Percentiles rank a stretch among this genome's conserved stretches.
phyloP scores from a whole-genome alignment of 768 basidiomycete genomes.

The Pisolithus sp. region DNA sequence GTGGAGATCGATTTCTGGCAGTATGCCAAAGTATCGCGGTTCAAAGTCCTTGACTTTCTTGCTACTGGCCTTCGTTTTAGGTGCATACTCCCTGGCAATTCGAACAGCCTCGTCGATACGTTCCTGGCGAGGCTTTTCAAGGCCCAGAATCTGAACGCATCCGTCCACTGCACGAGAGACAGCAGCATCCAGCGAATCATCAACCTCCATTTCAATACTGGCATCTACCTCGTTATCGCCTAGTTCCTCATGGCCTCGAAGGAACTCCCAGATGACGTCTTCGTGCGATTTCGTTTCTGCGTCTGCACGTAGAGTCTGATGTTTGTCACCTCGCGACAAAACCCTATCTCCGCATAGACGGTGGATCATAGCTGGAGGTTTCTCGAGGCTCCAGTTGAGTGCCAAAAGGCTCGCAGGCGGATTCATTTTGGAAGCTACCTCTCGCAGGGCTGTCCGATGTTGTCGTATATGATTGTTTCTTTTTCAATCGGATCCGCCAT shows the following conservation, averaged over 20 bases:
- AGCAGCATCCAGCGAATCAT: slow-evolving; percentile 47
- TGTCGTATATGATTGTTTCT: slow-evolving; percentile 86
- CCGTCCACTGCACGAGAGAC: slow-evolving; percentile 56
- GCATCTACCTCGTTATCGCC: slow-evolving; percentile 57
- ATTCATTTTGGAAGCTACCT: slow-evolving; percentile 36
- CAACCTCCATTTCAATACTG: slow-evolving; percentile 59
- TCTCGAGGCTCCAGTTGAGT: slow-evolving; percentile 65
- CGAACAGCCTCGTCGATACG: slow-evolving; percentile 42
- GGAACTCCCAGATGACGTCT: slow-evolving; percentile 75
- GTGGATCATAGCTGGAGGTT: slow-evolving; percentile 55
- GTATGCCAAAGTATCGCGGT: slow-evolving; percentile 73
- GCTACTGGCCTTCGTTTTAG: slow-evolving; percentile 27
- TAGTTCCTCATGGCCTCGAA: slow-evolving; percentile 58
- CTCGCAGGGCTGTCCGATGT: slow-evolving; percentile 70
- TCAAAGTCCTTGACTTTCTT: slow-evolving; percentile 18
- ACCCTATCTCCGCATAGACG: slow-evolving; percentile 77
- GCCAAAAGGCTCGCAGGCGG: slow-evolving; percentile 72
- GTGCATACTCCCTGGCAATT: slow-evolving; percentile 37
- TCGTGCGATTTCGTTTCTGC: slow-evolving; percentile 54
- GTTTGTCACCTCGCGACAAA: slow-evolving; percentile 67
- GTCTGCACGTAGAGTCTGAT: slow-evolving; percentile 74
- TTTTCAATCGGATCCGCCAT: slow-evolving; percentile 7
- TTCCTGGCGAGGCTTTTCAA: slow-evolving; percentile 48
- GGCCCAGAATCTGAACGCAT: slow-evolving; percentile 46
- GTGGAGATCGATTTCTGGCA: slow-evolving; percentile 65